Evolutionary conservation across 2,329 filamentous ascomycete genomes (phyloP).

Genomic region (Scedosporium minutisporum): DNA sequence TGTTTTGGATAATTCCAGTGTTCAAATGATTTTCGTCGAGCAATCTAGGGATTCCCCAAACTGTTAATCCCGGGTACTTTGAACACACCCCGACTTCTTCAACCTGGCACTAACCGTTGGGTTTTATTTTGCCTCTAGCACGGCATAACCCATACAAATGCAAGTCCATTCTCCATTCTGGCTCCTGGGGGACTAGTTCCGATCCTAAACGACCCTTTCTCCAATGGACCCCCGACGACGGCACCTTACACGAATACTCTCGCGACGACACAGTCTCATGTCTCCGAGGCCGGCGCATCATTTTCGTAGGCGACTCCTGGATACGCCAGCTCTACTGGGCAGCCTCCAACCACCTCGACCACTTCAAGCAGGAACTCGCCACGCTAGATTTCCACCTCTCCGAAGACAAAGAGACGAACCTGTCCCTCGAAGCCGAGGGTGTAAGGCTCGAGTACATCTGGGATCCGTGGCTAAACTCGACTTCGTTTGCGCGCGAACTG

Average conservation of each 20-base stretch:
- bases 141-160: slow-evolving; percentile 43
- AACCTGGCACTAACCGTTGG: not conserved
- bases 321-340: slow-evolving; percentile 53
- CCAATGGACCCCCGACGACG: slow-evolving; percentile 51
- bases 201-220: slow-evolving; percentile 23
- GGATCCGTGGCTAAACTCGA: slow-evolving; percentile 51
- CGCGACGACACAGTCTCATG: slow-evolving; percentile 42
- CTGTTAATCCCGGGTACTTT: too few species aligned
- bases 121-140: not conserved
- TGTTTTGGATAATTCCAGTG: too few species aligned
- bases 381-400: slow-evolving; percentile 22
- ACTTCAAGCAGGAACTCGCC: slow-evolving; percentile 23
- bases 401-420: slow-evolving; percentile 31
- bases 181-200: slow-evolving; percentile 34
- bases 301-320: slow-evolving; percentile 53
- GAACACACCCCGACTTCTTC: not conserved
- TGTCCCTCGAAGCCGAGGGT: slow-evolving; percentile 29
- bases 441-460: slow-evolving; percentile 47
- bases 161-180: slow-evolving; percentile 36
- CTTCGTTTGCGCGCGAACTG: slow-evolving; percentile 20
- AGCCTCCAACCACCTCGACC: slow-evolving; percentile 36
- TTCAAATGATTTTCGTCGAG: too few species aligned
- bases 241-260: slow-evolving; percentile 47
- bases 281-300: slow-evolving; percentile 38
- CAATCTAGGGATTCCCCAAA: too few species aligned